Evolutionary conservation across 2,329 filamentous ascomycete genomes (phyloP).

Genomic region (Fusarium acutatum): DNA sequence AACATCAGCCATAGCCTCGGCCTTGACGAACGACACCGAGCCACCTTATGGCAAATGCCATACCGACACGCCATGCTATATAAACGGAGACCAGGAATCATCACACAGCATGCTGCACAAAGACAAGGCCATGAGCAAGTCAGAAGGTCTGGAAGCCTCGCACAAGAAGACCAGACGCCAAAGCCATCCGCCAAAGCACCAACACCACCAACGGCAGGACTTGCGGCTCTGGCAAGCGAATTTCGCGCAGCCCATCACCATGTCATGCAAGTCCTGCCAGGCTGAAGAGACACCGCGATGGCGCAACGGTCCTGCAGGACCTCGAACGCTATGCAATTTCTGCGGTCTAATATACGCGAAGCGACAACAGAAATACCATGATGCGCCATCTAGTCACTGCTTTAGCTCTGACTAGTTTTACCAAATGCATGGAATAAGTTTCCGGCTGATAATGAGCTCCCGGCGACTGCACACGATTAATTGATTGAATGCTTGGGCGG

Average conservation of each 20-base stretch:
- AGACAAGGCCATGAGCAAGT: neutral
- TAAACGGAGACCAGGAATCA: no score
- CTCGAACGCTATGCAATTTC: neutral
- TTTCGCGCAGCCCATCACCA: accelerated
- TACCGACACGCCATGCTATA: neutral
- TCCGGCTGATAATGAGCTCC: neutral
- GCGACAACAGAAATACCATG: neutral
- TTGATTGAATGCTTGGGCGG: neutral
- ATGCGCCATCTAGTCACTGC: neutral
- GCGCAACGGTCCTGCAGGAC: neutral
- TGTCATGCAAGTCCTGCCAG: neutral
- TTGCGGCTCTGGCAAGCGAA: accelerated
- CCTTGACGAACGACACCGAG: neutral
- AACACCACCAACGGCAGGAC: no score
- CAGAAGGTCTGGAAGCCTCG: accelerated
- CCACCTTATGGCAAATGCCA: neutral
- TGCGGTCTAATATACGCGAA: neutral
- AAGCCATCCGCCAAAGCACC: neutral
- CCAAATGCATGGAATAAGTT: accelerated
- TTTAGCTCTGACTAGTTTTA: neutral
- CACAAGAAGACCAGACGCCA: neutral
- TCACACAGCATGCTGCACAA: accelerated
- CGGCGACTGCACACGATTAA: no score
- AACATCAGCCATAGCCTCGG: neutral
- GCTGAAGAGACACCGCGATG: neutral